Conservation (phyloP, 495 filamentous ascomycete genomes). For the Acidomyces sp. region DNA sequence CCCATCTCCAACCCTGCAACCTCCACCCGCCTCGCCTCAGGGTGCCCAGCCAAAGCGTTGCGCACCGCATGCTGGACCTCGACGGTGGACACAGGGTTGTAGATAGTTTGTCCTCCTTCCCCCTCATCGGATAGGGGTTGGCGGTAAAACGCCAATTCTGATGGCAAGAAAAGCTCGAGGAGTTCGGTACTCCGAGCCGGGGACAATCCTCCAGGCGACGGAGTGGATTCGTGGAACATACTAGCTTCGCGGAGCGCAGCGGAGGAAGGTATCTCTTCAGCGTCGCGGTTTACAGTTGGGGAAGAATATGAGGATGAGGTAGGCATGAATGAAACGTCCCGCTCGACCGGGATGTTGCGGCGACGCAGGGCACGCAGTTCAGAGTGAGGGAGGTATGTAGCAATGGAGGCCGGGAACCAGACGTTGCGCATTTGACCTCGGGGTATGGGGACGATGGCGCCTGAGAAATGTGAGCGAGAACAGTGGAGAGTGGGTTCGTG, state of each 20-base stretch:
- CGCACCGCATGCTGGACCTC: slow-evolving; percentile 41
- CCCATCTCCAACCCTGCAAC: slow-evolving; percentile 39
- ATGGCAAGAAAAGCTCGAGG: slow-evolving; percentile 36
- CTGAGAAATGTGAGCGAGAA: slow-evolving; percentile 22
- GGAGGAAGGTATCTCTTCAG: background rate
- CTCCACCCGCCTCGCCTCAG: slow-evolving; percentile 38
- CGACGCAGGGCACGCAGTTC: slow-evolving; percentile 34
- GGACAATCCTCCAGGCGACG: slow-evolving; percentile 2
- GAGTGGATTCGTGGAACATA: slow-evolving; percentile 16
- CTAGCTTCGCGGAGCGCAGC: slow-evolving; percentile 5
- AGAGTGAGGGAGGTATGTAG: slow-evolving; percentile 39
- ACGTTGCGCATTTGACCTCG: slow-evolving; percentile 42
- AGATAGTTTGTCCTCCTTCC: slow-evolving; percentile 30
- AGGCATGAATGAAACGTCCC: slow-evolving; percentile 33
- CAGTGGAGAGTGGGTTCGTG: background rate
- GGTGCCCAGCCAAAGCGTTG: slow-evolving; percentile 34
- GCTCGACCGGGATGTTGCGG: slow-evolving; percentile 31
- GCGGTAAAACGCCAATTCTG: slow-evolving; percentile 40
- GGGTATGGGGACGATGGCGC: slow-evolving; percentile 40
- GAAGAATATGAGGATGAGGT: background rate
- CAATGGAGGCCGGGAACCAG: slow-evolving; percentile 41
- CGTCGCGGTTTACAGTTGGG: background rate
- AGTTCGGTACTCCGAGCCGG: slow-evolving; percentile 36
- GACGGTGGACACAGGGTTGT: slow-evolving; percentile 42
- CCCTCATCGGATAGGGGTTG: slow-evolving; percentile 29